These are phyloP conservation scores for Mrakia blollopis DNA, from an alignment of 768 basidiomycete species.

Conservation along the genomic window DNA sequence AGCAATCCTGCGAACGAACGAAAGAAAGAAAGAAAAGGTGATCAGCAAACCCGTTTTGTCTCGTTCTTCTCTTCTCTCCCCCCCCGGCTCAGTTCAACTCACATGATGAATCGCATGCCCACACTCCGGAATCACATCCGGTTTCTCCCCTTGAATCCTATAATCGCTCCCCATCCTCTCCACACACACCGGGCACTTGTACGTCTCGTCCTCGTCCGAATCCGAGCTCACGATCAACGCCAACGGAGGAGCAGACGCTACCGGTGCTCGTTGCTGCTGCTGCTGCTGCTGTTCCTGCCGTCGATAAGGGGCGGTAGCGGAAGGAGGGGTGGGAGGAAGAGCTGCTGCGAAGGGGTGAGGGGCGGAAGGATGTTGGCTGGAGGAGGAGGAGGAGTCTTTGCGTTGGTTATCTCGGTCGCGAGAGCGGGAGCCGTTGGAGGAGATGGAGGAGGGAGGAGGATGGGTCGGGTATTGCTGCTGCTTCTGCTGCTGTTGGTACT, in stretches of 20 bases:
- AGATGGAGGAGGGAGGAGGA: not conserved
- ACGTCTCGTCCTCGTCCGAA: conserved; percentile 60
- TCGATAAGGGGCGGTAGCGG: too few relatives aligned
- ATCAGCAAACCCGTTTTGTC: not conserved
- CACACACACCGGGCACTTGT: conserved; percentile 92
- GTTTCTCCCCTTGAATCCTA: conserved; percentile 90
- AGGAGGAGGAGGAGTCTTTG: conserved; percentile 15
- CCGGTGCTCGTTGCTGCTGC: not conserved
- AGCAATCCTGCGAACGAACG: conserved; percentile 68
- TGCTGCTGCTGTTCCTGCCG: not conserved
- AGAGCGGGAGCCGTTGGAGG: not conserved
- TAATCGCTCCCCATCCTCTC: conserved; percentile 91
- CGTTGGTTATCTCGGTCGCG: not conserved
- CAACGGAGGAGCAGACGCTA: conserved; percentile 7
- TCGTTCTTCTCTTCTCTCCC: too few relatives aligned
- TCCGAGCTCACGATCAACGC: conserved; percentile 21
- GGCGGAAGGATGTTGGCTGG: not conserved
- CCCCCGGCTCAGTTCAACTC: conserved; percentile 31
- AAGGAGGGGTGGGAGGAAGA: not conserved
- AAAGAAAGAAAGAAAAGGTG: conserved; percentile 10
- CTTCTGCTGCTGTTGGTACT: not conserved
- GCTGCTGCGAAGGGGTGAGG: not conserved
- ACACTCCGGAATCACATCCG: conserved; percentile 94
- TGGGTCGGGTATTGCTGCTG: not conserved
- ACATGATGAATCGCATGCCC: conserved; percentile 95